Base-by-base conservation (phyloP, 768 basidiomycete species). In the Auricularia cornea region DNA sequence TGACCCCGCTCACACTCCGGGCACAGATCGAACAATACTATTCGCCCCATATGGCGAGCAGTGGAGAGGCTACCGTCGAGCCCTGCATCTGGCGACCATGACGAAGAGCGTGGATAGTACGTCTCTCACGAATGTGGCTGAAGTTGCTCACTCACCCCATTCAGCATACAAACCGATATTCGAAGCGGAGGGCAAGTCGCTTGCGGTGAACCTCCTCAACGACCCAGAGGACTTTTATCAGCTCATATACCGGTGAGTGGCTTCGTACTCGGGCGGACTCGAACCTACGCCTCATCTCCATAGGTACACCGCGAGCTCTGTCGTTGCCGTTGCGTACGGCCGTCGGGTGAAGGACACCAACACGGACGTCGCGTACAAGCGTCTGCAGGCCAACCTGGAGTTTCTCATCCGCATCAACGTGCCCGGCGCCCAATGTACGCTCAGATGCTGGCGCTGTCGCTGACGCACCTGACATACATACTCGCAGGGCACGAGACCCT, bases 401-500 rank as follows among this genome's bases (percentile, higher is more conserved):
- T 66, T 66, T 23, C 20, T 64, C 51, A 54, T 60, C n/a, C n/a
- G 51, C 16, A 57, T 64, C 16, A 66, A 66, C 63, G 65, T 66
- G 23, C 65, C 65, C 14, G 65, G 65, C 33, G 65, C 65, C n/a
- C 65, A 66, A 64, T 66, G 64, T 64, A 61, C 3, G 60, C 57
- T 38, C 26, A 32, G 1, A 16, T 62, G 32, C 51, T 10, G 33
- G n/a, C 6, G 14, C 3, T 30, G n/a, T 33, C 10, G 16, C 20
- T 63, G 14, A 63, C 3, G 18, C 32, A 3, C 38, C 54, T 57
- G 23, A 28, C 54, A 31, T 18, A 38, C 20, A 31, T 23, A 31
- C 18, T 31, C 12, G 28, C 59, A 64, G 64, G 65, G 65, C 65
- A 66, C 26, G 66, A 67, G 62, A 67, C 66, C 16, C 60, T 67